These are phyloP conservation scores for Petunia axillaris DNA, from an alignment of 257 asterid species.

Conservation along the genomic window DNA sequence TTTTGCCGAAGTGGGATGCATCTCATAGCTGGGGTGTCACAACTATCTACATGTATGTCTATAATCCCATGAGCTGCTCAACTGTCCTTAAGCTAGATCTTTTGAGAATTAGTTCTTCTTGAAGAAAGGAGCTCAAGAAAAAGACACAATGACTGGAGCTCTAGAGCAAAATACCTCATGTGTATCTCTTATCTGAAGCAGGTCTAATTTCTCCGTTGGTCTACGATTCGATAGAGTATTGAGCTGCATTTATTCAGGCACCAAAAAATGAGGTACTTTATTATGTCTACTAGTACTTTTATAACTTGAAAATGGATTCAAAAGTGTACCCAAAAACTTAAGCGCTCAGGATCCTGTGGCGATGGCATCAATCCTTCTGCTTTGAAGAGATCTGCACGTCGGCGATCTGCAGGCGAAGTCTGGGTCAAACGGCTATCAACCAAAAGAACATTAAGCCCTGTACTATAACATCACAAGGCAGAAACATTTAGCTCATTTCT, in stretches of 20 bases:
- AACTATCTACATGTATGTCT: too few species aligned
- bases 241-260: slow-evolving; percentile 62
- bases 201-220: slow-evolving; percentile 88
- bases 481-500: neutral
- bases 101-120: neutral
- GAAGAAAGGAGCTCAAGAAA: slow-evolving; percentile 12
- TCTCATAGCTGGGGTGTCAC: too few species aligned
- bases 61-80: neutral
- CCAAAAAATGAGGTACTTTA: slow-evolving; percentile 12
- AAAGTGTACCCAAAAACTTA: slow-evolving; percentile 90
- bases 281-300: slow-evolving; percentile 14
- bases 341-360: slow-evolving; percentile 76
- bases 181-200: slow-evolving; percentile 78
- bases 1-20: too few species aligned
- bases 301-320: slow-evolving; percentile 25
- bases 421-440: neutral
- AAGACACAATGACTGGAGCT: neutral
- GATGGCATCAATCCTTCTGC: slow-evolving; percentile 92
- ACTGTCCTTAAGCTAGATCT: neutral
- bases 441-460: neutral
- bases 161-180: slow-evolving; percentile 52
- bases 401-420: slow-evolving; percentile 59
- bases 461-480: neutral
- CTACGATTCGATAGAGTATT: slow-evolving; percentile 70
- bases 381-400: slow-evolving; percentile 81